Evolutionary conservation across 2,329 filamentous ascomycete species (phyloP), one percentile per base, ranked within the genome.

Genomic region (Colletotrichum godetiae): DNA sequence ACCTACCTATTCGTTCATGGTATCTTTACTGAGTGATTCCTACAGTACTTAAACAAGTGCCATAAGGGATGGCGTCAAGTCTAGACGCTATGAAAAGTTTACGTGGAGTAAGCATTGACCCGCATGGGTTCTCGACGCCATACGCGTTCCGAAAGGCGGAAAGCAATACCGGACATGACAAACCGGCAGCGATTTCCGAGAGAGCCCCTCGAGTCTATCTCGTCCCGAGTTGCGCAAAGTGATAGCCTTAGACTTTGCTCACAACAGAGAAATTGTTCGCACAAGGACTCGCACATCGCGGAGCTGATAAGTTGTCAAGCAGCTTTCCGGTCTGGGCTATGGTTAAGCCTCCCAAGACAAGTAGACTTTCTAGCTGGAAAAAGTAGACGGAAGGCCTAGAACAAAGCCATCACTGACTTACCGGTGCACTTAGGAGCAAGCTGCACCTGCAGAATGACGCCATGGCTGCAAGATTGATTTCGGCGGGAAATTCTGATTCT

Each of bases 401-500:
- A 22, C 19, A 15, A 7, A 19, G 15, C 5, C 37, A 42, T 8
- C 15, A 7, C 8, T 1, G 19, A 19, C 11, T 22, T 49, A 4
- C 7, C 4, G 19, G 3, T 49, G 3, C 19, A 19, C 42, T 49
- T 7, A 10, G 5, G 19, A 10, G 15, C 42, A 42, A 13, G 6
- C 15, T 13, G 37, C 19, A 13, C n/a, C 15, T 7, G 22, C 4
- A 8, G 5, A 42, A 19, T 42, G 37, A 42, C 19, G 37, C 37
- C 6, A 8, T 42, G 37, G 7, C 37, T 19, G 42, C 42, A 4
- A 19, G 4, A 22, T n/a, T 49, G 19, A 22, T n/a, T 49, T 81
- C 76, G 75, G 89, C 84, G 37, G 78, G 76, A 46, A 90, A 74
- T 0, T 80, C 81, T 15, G 7, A 7, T 19, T 7, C 19, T 42